phyloP scores from a whole-genome alignment of 2,329 filamentous ascomycete genomes.

The Microdochium bolleyi region DNA sequence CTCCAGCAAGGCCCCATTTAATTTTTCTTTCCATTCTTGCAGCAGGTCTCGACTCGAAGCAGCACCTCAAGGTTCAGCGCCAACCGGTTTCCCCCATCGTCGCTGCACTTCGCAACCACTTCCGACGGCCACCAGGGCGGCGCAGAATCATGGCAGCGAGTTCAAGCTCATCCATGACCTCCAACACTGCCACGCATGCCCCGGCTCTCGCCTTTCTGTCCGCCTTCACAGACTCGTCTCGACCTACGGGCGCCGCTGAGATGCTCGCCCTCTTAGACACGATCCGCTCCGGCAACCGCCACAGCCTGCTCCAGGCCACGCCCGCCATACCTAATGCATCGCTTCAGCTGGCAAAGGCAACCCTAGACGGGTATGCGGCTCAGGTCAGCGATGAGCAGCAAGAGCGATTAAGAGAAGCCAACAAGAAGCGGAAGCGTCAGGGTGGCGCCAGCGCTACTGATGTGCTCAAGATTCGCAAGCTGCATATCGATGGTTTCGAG shows the following conservation, averaged over 20 bases:
- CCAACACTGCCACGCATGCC: constrained; percentile 51
- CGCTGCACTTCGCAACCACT: not conserved
- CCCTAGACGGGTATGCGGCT: constrained; percentile 69
- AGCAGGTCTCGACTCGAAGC: not conserved
- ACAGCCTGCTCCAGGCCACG: constrained; percentile 70
- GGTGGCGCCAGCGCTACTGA: constrained; percentile 33
- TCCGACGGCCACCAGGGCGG: not conserved
- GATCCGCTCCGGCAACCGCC: constrained; percentile 52
- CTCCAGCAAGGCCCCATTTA: not conserved
- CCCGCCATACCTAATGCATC: constrained; percentile 59
- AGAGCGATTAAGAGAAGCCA: constrained; percentile 56
- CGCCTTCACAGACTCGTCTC: constrained; percentile 22
- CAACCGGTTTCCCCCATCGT: not conserved
- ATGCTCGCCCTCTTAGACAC: constrained; percentile 45
- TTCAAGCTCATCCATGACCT: constrained; percentile 53
- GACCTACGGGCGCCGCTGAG: constrained; percentile 25
- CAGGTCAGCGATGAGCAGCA: constrained; percentile 68
- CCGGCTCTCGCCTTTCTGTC: constrained; percentile 32
- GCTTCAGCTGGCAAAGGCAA: constrained; percentile 68
- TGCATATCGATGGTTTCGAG: constrained; percentile 83
- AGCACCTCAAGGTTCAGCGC: not conserved
- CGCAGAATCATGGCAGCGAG: constrained; percentile 28
- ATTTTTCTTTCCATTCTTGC: not conserved
- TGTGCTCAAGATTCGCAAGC: constrained; percentile 68
- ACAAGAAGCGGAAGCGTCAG: constrained; percentile 69